Base-by-base conservation (phyloP, 1,284 basidiomycete species). In the Ganoderma resinaceum region DNA sequence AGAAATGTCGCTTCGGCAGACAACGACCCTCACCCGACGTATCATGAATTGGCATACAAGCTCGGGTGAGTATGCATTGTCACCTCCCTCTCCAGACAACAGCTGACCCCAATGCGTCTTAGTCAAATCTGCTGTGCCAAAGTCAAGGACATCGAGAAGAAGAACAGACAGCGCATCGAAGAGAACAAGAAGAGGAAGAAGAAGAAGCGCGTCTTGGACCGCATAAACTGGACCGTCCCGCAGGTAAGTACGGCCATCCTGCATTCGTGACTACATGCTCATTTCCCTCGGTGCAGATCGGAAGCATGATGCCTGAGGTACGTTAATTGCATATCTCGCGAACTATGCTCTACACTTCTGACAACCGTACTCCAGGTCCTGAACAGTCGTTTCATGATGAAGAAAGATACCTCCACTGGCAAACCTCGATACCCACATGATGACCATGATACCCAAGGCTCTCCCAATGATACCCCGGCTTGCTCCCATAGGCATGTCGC, bases 21-120 rank as follows among this genome's bases (percentile, higher is more conserved):
- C 46, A 23, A 65, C 2, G 35, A 68, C 43, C 63, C 67, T 7
- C 60, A 70, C 8, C 67, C 67, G 26, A 49, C 61, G 14, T 66
- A 62, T 31, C 63, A 49, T 2, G 7, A 57, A 23, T 59, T 72
- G 18, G 62, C 65, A 12, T 18, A 52, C 53, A 37, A 58, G 7
- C 61, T 68, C 0, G 69, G 63, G 71, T 72, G 43, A 3, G 61
- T 65, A 26, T 26, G 23, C 37, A 7, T 55, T 16, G 8, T 55
- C 52, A 53, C 16, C 12, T 14, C 6, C n/a, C 12, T 3, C 26
- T 9, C n/a, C 3, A 26, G 9, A 8, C n/a, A 0, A 23, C 7
- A 18, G n/a, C 23, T 33, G 38, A 20, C 4, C 60, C 16, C 20
- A 42, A 12, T 16, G 7, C 29, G 1, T 38, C 37, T n/a, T 49